Base-by-base conservation (phyloP, 2,329 filamentous ascomycete species). In the Verticillium longisporum region DNA sequence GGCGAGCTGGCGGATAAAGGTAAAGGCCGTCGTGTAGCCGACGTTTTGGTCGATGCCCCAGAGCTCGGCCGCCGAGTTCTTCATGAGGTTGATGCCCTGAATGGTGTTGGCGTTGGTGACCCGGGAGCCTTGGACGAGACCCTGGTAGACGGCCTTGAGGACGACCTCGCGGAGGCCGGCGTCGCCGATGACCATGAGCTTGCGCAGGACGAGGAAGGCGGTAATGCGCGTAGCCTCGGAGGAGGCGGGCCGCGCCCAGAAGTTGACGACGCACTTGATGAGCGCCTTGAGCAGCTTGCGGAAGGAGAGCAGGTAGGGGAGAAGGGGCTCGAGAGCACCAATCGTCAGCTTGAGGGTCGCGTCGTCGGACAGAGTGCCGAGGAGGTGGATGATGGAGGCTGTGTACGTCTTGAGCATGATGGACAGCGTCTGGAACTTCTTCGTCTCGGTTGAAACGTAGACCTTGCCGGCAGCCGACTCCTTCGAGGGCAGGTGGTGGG, bases 11-110 rank as follows among this genome's bases (percentile, higher is more conserved):
- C 96, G 89, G 74, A 99, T 97, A 74, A 96, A 97, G 62, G 85
- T 89, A 77, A 99, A 99, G 53, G 92, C 94, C 0, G 93, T 96
- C 2, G 94, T 96, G 81, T 99, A 99, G 63, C 93, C 92, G 59
- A 97, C 86, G 62, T 85, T 86, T 60, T 91, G 86, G 72, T 97
- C 92, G 58, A 99, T 85, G 31, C 94, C 94, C 92, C 95, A 97
- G 32, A 99, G 87, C 76, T 97, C 94, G n/a, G 92, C 91, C 4
- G 93, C 95, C 9, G 93, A 97, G 80, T 98, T 98, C 82, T 99
- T 99, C 92, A 98, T 98, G 63, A 99, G 80, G 77, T 99, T 97
- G 74, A 99, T 93, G 63, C 93, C 93, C 63, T 92, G 83, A 60
- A 97, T 83, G 2, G 93, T 98, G 78, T 97, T 95, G 66, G 88